phyloP scores from a whole-genome alignment of 352 stramenopile species.

The Elongisporangium senticosum region DNA sequence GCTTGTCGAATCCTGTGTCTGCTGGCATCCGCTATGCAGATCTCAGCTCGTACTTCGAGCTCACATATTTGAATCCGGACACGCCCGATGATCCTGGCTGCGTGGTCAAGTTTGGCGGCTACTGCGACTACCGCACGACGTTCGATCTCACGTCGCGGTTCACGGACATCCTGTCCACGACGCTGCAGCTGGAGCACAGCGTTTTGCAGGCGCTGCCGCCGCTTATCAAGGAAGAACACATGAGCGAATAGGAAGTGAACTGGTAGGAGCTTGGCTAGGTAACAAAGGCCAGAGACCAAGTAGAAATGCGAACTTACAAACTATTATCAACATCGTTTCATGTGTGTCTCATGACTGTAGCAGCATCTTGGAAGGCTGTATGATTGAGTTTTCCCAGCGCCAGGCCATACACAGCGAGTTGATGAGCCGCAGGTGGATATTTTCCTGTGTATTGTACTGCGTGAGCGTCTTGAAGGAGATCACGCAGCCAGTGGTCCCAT shows the following conservation, averaged over 20 bases:
- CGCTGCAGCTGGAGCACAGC: conserved; percentile 26
- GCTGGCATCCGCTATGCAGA: conserved; percentile 19
- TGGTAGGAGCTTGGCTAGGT: no score
- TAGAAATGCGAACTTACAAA: no score
- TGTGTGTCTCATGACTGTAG: conserved; percentile 1
- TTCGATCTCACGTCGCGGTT: conserved; percentile 30
- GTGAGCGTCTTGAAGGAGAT: conserved; percentile 61
- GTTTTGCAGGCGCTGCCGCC: conserved; percentile 23
- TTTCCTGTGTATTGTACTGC: conserved; percentile 56
- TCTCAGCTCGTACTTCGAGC: conserved; percentile 31
- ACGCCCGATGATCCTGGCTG: conserved; percentile 17
- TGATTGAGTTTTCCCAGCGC: conserved; percentile 49
- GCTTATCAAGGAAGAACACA: conserved; percentile 4
- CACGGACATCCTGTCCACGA: conserved; percentile 28
- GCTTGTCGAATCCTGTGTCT: no score
- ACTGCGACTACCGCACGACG: conserved; percentile 31
- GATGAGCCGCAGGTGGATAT: conserved; percentile 42
- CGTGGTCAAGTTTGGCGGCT: conserved; percentile 27
- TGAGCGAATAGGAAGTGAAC: no score
- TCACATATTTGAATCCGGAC: conserved; percentile 24
- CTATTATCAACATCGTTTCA: no score
- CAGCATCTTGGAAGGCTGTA: conserved; percentile 25
- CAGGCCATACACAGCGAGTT: conserved; percentile 46
- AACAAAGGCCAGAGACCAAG: no score
- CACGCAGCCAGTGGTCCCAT: conserved; percentile 30